Base-by-base conservation (phyloP, 2,329 filamentous ascomycete species). In the Cadophora sp. region DNA sequence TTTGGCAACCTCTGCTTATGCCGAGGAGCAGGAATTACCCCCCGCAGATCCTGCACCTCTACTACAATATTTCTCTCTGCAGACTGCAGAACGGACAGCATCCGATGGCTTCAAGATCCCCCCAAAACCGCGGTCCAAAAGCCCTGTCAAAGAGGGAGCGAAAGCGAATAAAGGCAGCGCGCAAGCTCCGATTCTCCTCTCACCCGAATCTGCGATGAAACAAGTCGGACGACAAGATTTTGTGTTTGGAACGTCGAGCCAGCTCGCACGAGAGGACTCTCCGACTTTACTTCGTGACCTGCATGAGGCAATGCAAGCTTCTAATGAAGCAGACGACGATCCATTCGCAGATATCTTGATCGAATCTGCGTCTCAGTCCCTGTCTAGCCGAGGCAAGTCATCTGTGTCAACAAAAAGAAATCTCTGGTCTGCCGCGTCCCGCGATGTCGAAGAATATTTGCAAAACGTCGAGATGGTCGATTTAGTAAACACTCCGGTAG, bases 241-340 rank as follows among this genome's bases (percentile, higher is more conserved):
- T 74, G 80, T 96, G 0, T 97, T 97, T 78, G 93, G 93, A 0
- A 96, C 93, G 0, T 94, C 91, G 1, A 96, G 93, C 76, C 93
- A 97, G 76, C 80, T 97, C 27, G 90, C 89, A 16, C 81, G 85
- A 64, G 91, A 93, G 65, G 87, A 93, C 43, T 92, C 91, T 0
- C 91, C 91, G 0, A 85, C 85, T 0, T 84, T 89, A 27, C 77
- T 92, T 18, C 83, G 84, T 36, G 85, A 91, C 55, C 78, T 92
- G 22, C 87, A 91, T 62, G 76, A 82, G 62, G 89, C 88, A 1
- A 84, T 91, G 70, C 83, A 83, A 68, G 82, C 81, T 45, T 92
- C 89, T 0, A 89, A 87, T 66, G 73, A 80, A 56, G 66, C 76
- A 1, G 73, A 78, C 18, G 76, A 79, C 41, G 77, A 83, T 53